Evolutionary conservation across 768 basidiomycete species (phyloP), one percentile per base, ranked within the genome.

Genomic region (Leccinum disarticulatum): DNA sequence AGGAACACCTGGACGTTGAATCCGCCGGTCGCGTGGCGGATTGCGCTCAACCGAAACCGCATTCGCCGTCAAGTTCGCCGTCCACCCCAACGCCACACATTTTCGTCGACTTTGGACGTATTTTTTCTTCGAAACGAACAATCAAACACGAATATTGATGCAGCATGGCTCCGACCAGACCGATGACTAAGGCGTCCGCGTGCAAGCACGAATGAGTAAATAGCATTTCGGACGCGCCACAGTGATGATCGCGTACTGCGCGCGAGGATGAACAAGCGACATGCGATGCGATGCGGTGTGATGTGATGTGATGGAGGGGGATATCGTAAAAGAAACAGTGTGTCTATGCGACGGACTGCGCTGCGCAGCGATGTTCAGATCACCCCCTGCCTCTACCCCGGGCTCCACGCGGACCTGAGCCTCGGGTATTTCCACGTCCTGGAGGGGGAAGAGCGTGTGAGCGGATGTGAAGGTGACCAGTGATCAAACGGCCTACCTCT

Each of bases 381-480:
- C 64, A 74, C 3, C 72, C 74, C 65, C 75, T 70, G n/a, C 75
- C 70, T 31, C 73, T 67, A 13, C 73, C 71, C 58, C 73, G 63
- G 6, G 68, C 19, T 2, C 73, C 73, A 47, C 74, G 74, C 28
- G 64, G 60, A 48, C 68, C 68, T 3, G 57, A 19, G 46, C 72
- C 74, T 62, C 72, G 68, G 30, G 66, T 1, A 10, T 49, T 61
- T 46, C 65, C 73, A 63, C 73, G 70, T 13, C 73, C 71, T 75
- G 22, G 22, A 22, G 38, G 17, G 33, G 17, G 38, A 25, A 5
- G 14, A 15, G 17, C 1, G 35, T 11, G 31, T 59, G 55, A 61
- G 52, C n/a, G 30, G 13, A 30, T 9, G 19, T 13, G 31, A 1
- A 22, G 10, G 1, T 19, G 31, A 43, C 1, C 15, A 33, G 6